Evolutionary conservation across 2,329 filamentous ascomycete species (phyloP), one percentile per base, ranked within the genome.

Genomic region (Aspergillus ustus): DNA sequence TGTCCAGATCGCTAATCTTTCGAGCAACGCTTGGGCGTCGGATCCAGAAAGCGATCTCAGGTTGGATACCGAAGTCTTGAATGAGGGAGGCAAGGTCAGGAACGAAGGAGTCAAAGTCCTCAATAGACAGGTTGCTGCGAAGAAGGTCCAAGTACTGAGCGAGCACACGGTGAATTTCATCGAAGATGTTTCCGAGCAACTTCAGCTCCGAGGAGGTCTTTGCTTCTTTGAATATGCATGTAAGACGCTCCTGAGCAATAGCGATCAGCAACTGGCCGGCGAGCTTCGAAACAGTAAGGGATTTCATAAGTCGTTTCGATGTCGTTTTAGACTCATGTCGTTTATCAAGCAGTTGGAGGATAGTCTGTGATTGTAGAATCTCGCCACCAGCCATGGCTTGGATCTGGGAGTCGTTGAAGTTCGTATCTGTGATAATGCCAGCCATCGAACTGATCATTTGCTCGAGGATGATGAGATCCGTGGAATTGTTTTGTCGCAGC

Each of bases 381-480:
- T 92, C 87, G 15, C 94, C 93, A 63, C 93, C 94, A 45, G 91
- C 92, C 87, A 99, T 93, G 15, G 92, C 93, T 64, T 91, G 82
- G 29, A 97, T 85, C 77, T 97, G 93, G 19, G 89, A 82, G 68
- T 99, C 94, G 31, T 92, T 97, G 71, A 97, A 94, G 71, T 93
- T 92, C 56, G 89, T 86, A 63, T 94, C 90, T 4, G 93, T 89
- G 13, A 94, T 89, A 62, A 99, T 93, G 50, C 96, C 96, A 19
- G 92, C 92, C 95, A 99, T 98, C 2, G 91, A 91, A 40, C 88
- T 88, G 55, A 98, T 90, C 63, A 99, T 85, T 72, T 98, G 92
- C 72, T 95, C 91, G 46, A 99, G 81, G 63, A 99, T 91, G 65
- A 97, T 92, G 37, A 99, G 83, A 74, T 98, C 93, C 9, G 91